Conservation (phyloP, 2,329 filamentous ascomycete genomes). For the Cercospora beticola region DNA sequence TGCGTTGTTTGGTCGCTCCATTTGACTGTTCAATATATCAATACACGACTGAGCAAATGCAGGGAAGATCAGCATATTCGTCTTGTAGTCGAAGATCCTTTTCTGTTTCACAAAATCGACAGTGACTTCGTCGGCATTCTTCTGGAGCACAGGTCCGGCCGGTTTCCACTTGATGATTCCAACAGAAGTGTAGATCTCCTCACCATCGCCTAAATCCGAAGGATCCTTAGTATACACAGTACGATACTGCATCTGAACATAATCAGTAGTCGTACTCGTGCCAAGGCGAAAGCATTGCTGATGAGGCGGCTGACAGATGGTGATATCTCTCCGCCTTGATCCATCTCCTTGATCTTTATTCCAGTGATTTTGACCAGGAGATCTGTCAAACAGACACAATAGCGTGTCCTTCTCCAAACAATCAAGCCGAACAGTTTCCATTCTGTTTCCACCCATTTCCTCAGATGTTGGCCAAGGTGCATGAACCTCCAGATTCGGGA, state of each 20-base stretch:
- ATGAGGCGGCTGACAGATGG: constrained; percentile 10
- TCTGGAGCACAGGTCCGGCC: background rate
- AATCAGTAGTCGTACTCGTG: background rate
- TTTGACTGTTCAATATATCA: background rate
- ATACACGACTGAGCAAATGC: constrained; percentile 10
- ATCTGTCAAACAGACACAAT: background rate
- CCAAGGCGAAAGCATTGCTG: constrained; percentile 14
- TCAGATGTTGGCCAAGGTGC: background rate
- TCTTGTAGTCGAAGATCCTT: constrained; percentile 6
- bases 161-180: constrained; percentile 2
- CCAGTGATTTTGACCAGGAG: constrained; percentile 2
- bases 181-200: background rate
- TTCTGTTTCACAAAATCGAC: background rate
- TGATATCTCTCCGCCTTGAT: constrained; percentile 4
- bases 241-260: constrained; percentile 4
- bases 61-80: constrained; percentile 5
- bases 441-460: constrained; percentile 4
- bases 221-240: background rate
- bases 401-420: background rate
- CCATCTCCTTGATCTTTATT: constrained; percentile 10
- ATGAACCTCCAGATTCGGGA: constrained; percentile 8
- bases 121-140: background rate
- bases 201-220: background rate
- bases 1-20: constrained; percentile 5
- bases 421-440: background rate